Percentiles rank a stretch among this genome's conserved stretches.
These are phyloP conservation scores for Rhizopogon vesiculosus DNA, from an alignment of 768 basidiomycete genomes.

Conservation along the genomic window DNA sequence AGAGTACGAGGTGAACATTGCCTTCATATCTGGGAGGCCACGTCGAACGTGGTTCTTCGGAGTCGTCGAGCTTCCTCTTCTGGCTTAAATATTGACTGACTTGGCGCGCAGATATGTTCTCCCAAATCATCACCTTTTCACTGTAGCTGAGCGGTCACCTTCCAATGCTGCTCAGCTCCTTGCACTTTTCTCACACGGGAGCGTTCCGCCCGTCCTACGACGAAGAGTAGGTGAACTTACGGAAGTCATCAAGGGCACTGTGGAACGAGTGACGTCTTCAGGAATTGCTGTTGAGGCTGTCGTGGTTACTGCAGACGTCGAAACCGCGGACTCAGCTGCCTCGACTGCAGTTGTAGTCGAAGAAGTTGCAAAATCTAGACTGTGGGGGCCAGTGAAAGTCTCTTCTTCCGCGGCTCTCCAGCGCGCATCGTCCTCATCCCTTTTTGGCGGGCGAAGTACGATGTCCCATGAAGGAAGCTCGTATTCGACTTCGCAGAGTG, in stretches of 20 bases:
- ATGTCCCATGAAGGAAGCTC: neutral
- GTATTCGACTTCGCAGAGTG: slow-evolving; percentile 32
- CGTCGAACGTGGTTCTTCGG: neutral
- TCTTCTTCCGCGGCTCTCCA: neutral
- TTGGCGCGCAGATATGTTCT: slow-evolving; percentile 55
- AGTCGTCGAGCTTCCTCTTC: neutral
- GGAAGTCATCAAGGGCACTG: slow-evolving; percentile 50
- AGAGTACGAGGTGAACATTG: slow-evolving; percentile 63
- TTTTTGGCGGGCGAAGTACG: slow-evolving; percentile 12
- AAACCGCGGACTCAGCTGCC: neutral
- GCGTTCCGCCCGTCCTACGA: slow-evolving; percentile 60
- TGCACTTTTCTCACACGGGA: slow-evolving; percentile 41
- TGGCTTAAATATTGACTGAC: neutral
- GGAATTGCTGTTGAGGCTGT: neutral
- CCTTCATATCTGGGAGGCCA: neutral
- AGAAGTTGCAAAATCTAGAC: neutral
- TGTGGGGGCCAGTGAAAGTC: neutral
- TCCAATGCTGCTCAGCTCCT: slow-evolving; percentile 59
- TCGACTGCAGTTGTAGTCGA: neutral
- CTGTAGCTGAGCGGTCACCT: slow-evolving; percentile 67
- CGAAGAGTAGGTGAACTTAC: slow-evolving; percentile 60
- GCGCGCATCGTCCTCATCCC: slow-evolving; percentile 21
- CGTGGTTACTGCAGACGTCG: neutral
- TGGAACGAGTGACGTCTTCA: slow-evolving; percentile 19
- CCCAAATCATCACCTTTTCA: slow-evolving; percentile 70